Conservation (phyloP, 176 grass and related monocot genomes). For the Lolium rigidum region DNA sequence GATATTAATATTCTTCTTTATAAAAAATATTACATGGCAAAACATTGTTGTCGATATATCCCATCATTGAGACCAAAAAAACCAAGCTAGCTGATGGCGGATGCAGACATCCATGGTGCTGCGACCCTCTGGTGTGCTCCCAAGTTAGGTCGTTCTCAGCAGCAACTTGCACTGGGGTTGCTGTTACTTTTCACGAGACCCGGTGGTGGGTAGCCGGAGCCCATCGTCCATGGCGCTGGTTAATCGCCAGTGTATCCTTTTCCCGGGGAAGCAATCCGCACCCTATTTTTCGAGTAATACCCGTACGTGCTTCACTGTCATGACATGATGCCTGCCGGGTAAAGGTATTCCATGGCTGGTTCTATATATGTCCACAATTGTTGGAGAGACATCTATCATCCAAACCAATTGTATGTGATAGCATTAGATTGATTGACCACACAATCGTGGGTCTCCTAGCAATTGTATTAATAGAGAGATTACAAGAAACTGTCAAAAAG, state of each 20-base stretch:
- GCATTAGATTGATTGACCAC: too few species aligned
- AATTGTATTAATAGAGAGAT: too few species aligned
- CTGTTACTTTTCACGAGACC: background rate
- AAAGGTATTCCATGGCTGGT: background rate
- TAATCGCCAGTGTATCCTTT: background rate
- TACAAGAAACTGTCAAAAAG: too few species aligned
- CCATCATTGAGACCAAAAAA: background rate
- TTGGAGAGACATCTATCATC: background rate
- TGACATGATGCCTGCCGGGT: background rate
- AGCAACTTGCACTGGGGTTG: conserved; percentile 1
- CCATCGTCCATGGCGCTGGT: background rate
- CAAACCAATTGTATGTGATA: too few species aligned
- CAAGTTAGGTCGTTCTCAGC: conserved; percentile 42
- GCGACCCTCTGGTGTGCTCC: background rate
- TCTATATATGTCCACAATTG: background rate
- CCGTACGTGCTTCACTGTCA: background rate
- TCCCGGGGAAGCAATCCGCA: background rate
- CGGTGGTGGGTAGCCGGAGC: background rate
- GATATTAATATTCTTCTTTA: too few species aligned
- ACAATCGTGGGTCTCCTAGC: too few species aligned
- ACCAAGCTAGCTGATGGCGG: conserved; percentile 26
- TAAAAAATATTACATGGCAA: background rate
- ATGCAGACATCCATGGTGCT: conserved; percentile 41
- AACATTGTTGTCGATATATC: background rate
- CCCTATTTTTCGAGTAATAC: background rate